A percentile compares a stretch with the other conserved stretches of the same genome.
Evolutionary conservation across 805 yeast species (phyloP).

Genomic region (Ogataea paradorogensis): DNA sequence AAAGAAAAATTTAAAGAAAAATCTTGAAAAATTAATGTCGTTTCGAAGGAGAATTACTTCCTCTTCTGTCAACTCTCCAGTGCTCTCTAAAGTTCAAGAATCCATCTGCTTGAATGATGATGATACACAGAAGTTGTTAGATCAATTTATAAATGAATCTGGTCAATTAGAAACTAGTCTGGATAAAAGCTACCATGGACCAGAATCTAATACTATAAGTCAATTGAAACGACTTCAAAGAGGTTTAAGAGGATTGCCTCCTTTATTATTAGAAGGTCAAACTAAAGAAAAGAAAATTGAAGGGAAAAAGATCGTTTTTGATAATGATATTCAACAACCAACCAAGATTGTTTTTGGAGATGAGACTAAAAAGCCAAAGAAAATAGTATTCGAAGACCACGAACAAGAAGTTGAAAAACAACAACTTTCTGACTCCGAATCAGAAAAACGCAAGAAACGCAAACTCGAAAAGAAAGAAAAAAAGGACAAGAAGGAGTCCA

Average conservation of each 20-base stretch:
- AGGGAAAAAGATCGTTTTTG: conserved; percentile 19
- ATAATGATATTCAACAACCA: conserved; percentile 9
- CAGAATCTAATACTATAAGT: conserved; percentile 28
- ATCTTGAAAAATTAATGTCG: conserved; percentile 8
- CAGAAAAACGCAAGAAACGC: conserved; percentile 28
- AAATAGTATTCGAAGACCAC: neutral
- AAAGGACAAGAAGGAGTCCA: conserved; percentile 23
- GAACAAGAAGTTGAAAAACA: conserved; percentile 6
- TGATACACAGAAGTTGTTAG: conserved; percentile 25
- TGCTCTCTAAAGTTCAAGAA: conserved; percentile 34
- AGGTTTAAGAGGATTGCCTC: conserved; percentile 37
- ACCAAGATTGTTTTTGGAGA: conserved; percentile 22
- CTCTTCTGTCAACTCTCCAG: conserved; percentile 48
- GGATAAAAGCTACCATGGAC: conserved; percentile 23
- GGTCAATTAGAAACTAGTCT: conserved; percentile 18
- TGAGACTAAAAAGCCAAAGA: conserved; percentile 1
- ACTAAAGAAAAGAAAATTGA: conserved; percentile 5
- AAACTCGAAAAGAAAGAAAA: conserved; percentile 25
- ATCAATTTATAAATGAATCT: conserved; percentile 25
- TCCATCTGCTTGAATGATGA: conserved; percentile 18
- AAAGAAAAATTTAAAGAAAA: conserved; percentile 3
- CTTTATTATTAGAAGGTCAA: conserved; percentile 29
- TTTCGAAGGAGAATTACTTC: conserved; percentile 42
- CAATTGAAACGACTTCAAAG: conserved; percentile 37
- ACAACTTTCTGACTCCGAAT: conserved; percentile 4